phyloP scores from a whole-genome alignment of 805 yeast genomes.

The Spathaspora gorwiae region DNA sequence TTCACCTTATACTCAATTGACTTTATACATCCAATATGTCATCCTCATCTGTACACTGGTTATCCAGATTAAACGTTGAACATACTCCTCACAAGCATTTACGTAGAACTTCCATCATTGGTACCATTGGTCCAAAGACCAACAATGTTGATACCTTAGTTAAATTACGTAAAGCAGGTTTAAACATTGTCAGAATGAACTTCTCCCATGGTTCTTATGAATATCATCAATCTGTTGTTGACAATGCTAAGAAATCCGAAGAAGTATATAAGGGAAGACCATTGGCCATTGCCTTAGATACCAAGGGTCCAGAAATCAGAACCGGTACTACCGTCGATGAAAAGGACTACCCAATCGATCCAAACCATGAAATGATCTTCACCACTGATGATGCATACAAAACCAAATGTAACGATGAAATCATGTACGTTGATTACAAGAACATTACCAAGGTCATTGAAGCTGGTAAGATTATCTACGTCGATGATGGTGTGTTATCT shows the following conservation, averaged over 20 bases:
- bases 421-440: slow-evolving; percentile 90
- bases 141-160: slow-evolving; percentile 81
- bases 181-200: slow-evolving; percentile 98
- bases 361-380: slow-evolving; percentile 88
- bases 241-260: slow-evolving; percentile 94
- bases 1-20: neutral
- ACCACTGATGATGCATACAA: slow-evolving; percentile 83
- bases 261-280: slow-evolving; percentile 91
- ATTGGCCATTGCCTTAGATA: slow-evolving; percentile 95
- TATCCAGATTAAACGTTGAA: slow-evolving; percentile 68
- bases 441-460: slow-evolving; percentile 94
- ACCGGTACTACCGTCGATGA: slow-evolving; percentile 88
- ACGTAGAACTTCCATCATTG: slow-evolving; percentile 95
- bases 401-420: slow-evolving; percentile 65
- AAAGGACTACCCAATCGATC: slow-evolving; percentile 74
- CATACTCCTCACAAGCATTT: slow-evolving; percentile 71
- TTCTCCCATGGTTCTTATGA: slow-evolving; percentile 98
- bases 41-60: slow-evolving; percentile 65
- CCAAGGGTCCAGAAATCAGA: slow-evolving; percentile 99
- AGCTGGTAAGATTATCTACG: slow-evolving; percentile 84
- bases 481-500: slow-evolving; percentile 96
- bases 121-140: slow-evolving; percentile 98
- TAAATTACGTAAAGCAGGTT: slow-evolving; percentile 91
- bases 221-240: slow-evolving; percentile 94
- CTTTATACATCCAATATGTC: slow-evolving; percentile 24